Conservation (phyloP, 805 yeast species). For the Ogataea pini region DNA sequence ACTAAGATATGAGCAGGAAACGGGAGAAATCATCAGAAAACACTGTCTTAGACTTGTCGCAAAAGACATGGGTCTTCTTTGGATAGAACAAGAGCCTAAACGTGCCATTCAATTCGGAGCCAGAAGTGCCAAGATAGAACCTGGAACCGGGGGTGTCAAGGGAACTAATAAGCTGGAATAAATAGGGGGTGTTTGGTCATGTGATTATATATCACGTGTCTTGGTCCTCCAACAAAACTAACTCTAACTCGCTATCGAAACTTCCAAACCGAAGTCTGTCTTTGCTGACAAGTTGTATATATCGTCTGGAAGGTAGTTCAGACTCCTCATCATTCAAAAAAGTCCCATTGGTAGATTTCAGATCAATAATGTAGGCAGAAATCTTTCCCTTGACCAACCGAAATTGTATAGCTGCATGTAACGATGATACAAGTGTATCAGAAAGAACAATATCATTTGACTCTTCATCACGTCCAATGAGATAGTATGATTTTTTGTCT, state of each 20-base stretch:
- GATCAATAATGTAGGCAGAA: constrained; percentile 29
- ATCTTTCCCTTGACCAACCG: constrained; percentile 11
- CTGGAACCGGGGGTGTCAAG: constrained; percentile 70
- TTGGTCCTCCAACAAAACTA: constrained; percentile 23
- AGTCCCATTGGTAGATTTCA: constrained; percentile 34
- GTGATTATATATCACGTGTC: no score
- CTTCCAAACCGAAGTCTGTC: constrained; percentile 33
- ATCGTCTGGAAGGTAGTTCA: constrained; percentile 29
- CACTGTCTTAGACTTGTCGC: constrained; percentile 66
- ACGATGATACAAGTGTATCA: constrained; percentile 26
- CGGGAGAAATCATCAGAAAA: constrained; percentile 46
- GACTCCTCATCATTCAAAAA: constrained; percentile 28
- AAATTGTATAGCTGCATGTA: constrained; percentile 36
- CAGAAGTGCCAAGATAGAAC: constrained; percentile 88
- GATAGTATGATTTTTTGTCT: constrained; percentile 28
- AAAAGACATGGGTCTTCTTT: constrained; percentile 34
- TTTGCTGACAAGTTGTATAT: constrained; percentile 27
- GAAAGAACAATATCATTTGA: constrained; percentile 23
- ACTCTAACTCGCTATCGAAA: constrained; percentile 25
- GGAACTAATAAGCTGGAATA: constrained; percentile 60
- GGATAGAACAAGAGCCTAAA: constrained; percentile 74
- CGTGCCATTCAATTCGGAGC: constrained; percentile 98
- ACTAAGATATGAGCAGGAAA: constrained; percentile 37
- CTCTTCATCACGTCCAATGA: constrained; percentile 28
- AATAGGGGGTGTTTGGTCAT: no score